Base-by-base conservation (phyloP, 2,329 filamentous ascomycete genomes). In the Mollisia scopiformis region DNA sequence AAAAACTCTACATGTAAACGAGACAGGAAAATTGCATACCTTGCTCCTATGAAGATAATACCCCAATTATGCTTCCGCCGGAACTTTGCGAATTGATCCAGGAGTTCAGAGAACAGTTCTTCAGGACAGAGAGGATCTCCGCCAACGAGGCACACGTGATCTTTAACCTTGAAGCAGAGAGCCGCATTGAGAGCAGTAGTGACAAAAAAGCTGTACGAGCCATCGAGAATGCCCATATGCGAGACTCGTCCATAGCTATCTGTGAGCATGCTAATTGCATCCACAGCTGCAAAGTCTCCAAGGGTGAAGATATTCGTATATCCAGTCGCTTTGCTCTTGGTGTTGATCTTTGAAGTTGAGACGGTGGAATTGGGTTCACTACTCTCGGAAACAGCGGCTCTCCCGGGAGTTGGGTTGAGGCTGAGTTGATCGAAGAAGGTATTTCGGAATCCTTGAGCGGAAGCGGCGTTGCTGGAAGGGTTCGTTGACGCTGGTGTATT, bases 151-250 rank as follows among this genome's bases (percentile, higher is more conserved):
- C 75, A 75, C 3, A 78, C 70, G 1, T 71, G 62, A 54, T 74
- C 72, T 27, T 74, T 72, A 0, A 75, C 59, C 58, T 78, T 78
- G 68, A 74, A 79, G 33, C 73, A 77, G 0, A 79, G 64, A 0
- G 73, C 76, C 7, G 69, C 77, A 6, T 73, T 73, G 14, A 64
- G 66, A 13, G 68, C 59, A 39, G 70, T 68, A 52, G 75, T 78
- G 16, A 79, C 67, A 58, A 78, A 79, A 61, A 78, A 75, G 5
- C 64, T 70, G 58, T 78, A 78, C 51, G 73, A 76, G 7, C 66
- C 72, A 47, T 79, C 77, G 1, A 78, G 71, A n/a, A 79, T 72
- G 2, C 75, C 76, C 76, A 78, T 78, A 58, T 79, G 75, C 5
- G 76, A 76, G 1, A 77, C 74, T 16, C 71, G 70, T 6, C 77